Conservation (phyloP, 805 yeast species). For the Candida palmyrensis region DNA sequence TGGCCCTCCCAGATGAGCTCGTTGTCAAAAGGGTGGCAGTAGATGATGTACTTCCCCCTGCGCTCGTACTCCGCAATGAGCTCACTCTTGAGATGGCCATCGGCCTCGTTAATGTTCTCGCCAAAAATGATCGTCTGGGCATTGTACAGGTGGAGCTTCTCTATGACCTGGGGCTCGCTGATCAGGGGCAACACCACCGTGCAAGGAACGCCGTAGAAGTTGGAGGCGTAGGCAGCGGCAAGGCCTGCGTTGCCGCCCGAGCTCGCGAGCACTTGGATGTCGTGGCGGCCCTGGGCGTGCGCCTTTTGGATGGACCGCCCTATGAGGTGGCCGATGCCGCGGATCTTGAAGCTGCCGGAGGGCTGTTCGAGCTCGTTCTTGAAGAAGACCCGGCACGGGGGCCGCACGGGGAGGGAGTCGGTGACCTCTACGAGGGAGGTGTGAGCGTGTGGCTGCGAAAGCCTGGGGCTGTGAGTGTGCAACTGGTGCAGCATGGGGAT, state of each 20-base stretch:
- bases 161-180: slow-evolving; percentile 15
- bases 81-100: slow-evolving; percentile 30
- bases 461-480: too few relatives aligned
- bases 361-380: slow-evolving; percentile 53
- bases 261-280: slow-evolving; percentile 20
- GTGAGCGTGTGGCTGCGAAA: slow-evolving; percentile 18
- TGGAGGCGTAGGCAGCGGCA: slow-evolving; percentile 27
- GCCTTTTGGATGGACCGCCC: slow-evolving; percentile 25
- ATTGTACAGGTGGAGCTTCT: slow-evolving; percentile 13
- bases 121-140: slow-evolving; percentile 22
- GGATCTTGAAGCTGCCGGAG: slow-evolving; percentile 51
- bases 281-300: slow-evolving; percentile 9
- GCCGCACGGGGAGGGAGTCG: slow-evolving; percentile 16
- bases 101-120: slow-evolving; percentile 33
- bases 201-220: slow-evolving; percentile 15
- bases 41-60: slow-evolving; percentile 32
- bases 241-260: slow-evolving; percentile 35
- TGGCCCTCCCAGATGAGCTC: slow-evolving; percentile 54
- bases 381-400: slow-evolving; percentile 29
- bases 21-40: slow-evolving; percentile 53
- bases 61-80: slow-evolving; percentile 14
- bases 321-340: slow-evolving; percentile 50
- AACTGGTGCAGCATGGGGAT: too few relatives aligned
- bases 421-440: slow-evolving; percentile 40
- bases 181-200: slow-evolving; percentile 26